Percentiles rank a stretch among this genome's conserved stretches.
phyloP scores from a whole-genome alignment of 108 stramenopile species.

The Mediolabrus comicus region DNA sequence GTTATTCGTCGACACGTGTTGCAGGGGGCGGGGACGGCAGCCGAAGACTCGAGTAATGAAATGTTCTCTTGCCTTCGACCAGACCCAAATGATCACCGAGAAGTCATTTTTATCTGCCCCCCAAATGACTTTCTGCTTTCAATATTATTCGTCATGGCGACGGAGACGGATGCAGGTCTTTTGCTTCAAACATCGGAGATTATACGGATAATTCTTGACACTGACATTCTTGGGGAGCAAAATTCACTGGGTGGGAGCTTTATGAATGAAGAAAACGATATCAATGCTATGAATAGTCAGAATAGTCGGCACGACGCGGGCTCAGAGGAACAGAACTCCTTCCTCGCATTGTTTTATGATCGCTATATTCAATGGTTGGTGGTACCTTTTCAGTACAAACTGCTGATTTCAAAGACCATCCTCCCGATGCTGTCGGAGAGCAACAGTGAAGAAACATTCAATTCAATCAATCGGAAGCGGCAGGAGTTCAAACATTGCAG shows the following conservation, averaged over 20 bases:
- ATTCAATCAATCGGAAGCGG: slow-evolving; percentile 30
- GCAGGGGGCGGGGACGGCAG: slow-evolving; percentile 35
- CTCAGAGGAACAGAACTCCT: slow-evolving; percentile 67
- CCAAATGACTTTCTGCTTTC: slow-evolving; percentile 72
- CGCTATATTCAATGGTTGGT: slow-evolving; percentile 81
- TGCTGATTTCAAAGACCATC: slow-evolving; percentile 51
- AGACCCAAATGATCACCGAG: slow-evolving; percentile 57
- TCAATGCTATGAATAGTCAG: background rate
- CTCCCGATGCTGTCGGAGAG: slow-evolving; percentile 5
- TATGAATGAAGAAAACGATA: slow-evolving; percentile 56
- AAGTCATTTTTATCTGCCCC: slow-evolving; percentile 68
- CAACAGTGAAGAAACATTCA: background rate
- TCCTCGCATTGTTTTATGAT: slow-evolving; percentile 82
- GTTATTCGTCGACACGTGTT: slow-evolving; percentile 70
- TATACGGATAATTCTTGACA: slow-evolving; percentile 81
- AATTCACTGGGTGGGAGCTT: slow-evolving; percentile 45
- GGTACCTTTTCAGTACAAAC: slow-evolving; percentile 75
- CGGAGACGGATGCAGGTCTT: slow-evolving; percentile 80
- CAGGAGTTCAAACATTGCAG: slow-evolving; percentile 41
- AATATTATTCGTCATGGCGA: slow-evolving; percentile 64
- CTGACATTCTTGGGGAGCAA: slow-evolving; percentile 68
- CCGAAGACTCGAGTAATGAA: background rate
- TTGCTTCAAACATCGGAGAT: slow-evolving; percentile 82
- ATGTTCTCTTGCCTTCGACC: slow-evolving; percentile 41
- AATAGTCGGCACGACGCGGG: background rate